Conservation (phyloP, 345 rosid genomes). For the Brassica nigra region DNA sequence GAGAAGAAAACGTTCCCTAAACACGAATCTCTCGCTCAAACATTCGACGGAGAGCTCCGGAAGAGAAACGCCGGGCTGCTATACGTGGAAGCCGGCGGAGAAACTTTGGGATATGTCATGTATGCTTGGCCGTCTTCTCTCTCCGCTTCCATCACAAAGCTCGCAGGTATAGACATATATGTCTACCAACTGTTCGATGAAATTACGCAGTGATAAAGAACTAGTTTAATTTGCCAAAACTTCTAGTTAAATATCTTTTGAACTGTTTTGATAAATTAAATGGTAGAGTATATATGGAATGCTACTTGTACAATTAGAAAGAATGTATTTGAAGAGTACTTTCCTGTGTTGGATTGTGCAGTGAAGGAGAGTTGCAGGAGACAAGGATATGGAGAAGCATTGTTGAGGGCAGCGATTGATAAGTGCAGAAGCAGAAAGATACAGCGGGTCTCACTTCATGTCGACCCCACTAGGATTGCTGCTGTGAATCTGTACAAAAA, state of each 20-base stretch:
- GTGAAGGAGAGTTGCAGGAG: constrained; percentile 72
- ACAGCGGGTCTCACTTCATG: constrained; percentile 71
- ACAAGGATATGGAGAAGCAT: constrained; percentile 73
- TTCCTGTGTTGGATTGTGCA: constrained; percentile 28
- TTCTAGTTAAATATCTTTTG: neutral
- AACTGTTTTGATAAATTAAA: neutral
- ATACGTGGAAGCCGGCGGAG: constrained; percentile 47
- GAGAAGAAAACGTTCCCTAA: constrained; percentile 78
- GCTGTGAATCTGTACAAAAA: constrained; percentile 77
- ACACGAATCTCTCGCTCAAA: constrained; percentile 75
- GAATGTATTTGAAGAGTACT: neutral
- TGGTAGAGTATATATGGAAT: neutral
- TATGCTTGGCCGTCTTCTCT: constrained; percentile 77
- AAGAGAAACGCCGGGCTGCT: constrained; percentile 73
- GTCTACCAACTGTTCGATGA: constrained; percentile 51
- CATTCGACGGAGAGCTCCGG: constrained; percentile 68
- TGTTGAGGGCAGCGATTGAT: constrained; percentile 63
- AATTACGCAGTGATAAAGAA: constrained; percentile 34
- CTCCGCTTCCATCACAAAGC: constrained; percentile 70
- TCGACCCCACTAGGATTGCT: constrained; percentile 65
- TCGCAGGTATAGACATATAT: constrained; percentile 59
- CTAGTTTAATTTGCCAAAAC: neutral
- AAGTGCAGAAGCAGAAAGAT: constrained; percentile 72
- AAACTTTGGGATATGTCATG: constrained; percentile 67
- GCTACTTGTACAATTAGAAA: neutral